These are phyloP conservation scores for Podaxis sp. DNA, from an alignment of 768 basidiomycete genomes.

Conservation along the genomic window DNA sequence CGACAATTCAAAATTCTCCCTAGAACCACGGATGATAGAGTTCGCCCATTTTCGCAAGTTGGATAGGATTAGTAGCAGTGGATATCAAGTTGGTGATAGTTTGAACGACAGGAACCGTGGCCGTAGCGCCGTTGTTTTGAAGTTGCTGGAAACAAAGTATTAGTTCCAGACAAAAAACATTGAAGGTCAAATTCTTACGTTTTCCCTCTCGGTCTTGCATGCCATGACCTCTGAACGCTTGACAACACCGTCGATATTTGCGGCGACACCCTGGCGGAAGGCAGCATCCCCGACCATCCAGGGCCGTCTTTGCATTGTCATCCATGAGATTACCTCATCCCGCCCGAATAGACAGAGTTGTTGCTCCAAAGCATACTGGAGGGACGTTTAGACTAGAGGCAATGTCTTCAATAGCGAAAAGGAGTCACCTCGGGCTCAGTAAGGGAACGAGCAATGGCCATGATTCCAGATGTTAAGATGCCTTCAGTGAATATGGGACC, in stretches of 20 bases:
- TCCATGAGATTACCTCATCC: conserved; percentile 86
- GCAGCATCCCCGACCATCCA: conserved; percentile 48
- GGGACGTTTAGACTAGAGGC: not conserved
- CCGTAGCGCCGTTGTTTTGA: conserved; percentile 26
- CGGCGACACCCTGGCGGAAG: conserved; percentile 50
- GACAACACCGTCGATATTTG: conserved; percentile 65
- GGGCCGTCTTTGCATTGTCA: conserved; percentile 52
- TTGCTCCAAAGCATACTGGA: conserved; percentile 86
- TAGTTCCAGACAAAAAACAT: not conserved
- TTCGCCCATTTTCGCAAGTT: conserved; percentile 83
- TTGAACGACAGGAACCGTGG: conserved; percentile 61
- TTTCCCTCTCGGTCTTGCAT: conserved; percentile 83
- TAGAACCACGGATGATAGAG: conserved; percentile 85
- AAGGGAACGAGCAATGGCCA: conserved; percentile 87
- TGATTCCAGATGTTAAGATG: conserved; percentile 76
- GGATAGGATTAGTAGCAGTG: conserved; percentile 79
- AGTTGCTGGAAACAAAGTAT: conserved; percentile 24
- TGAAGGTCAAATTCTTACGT: conserved; percentile 36
- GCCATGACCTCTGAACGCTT: conserved; percentile 80
- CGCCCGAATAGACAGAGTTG: conserved; percentile 88
- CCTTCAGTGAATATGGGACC: conserved; percentile 90
- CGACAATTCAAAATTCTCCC: conserved; percentile 15
- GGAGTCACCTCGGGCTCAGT: conserved; percentile 82
- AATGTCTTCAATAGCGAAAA: not conserved
- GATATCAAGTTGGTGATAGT: conserved; percentile 82